Evolutionary conservation across 2,329 filamentous ascomycete genomes (phyloP), one percentile per base, ranked within the genome.

Genomic region (Colletotrichum lupini): DNA sequence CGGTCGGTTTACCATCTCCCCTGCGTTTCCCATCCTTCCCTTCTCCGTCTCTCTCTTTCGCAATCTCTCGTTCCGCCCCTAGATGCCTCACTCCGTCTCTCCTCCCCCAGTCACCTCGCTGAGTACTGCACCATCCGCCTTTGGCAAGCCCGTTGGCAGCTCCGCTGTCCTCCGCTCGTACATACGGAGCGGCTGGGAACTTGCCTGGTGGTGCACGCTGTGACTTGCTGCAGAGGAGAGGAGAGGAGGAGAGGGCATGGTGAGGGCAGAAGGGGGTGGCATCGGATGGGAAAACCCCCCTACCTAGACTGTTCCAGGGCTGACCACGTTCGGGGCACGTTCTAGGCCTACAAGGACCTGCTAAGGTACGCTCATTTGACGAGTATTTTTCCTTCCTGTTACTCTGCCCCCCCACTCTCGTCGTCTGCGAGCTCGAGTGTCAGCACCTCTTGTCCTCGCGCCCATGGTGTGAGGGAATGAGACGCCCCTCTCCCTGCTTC

Each of bases 281-380:
- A 52, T 35, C 46, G 30, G 30, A 61, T 61, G 30, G 60, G 28
- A 73, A 32, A 26, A 14, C 24, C 46, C 42, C 28, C 28, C 35
- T 42, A 49, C 30, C 28, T 57, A 61, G 37, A 42, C 46, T 64
- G 32, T 66, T 65, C 67, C 60, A 66, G 61, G 71, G 71, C 71
- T 73, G 71, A 73, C 71, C 71, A 73, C 71, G 67, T 73, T 70
- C 60, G 67, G 53, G 24, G 35, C 30, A 53, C 71, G 78, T 78
- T 81, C 77, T 80, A 83, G 81, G 80, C 81, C 77, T 83, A 82
- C 76, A 77, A 75, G 76, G 81, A 83, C 67, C 80, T 83, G 65
- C 72, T 78, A 59, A 81, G 80, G 81, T 83, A 73, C 60, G 67
- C 71, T 46, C 55, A 57, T 61, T 70, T 46, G 28, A 71, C 55